Evolutionary conservation across 169 alveolate genomes (phyloP), one percentile per base, ranked within the genome.

Genomic region (Plasmodium yoelii): DNA sequence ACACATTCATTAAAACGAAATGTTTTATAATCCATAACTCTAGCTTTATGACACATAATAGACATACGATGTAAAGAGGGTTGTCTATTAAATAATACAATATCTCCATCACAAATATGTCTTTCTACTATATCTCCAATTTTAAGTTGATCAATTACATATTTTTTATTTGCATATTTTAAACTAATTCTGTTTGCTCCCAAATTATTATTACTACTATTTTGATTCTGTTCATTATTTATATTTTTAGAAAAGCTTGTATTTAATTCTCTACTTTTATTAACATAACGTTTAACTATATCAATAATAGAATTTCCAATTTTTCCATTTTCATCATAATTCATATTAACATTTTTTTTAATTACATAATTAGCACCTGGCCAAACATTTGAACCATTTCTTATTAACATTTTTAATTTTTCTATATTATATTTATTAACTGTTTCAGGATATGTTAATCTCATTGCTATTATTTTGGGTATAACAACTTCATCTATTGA

Each of bases 31-130:
- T 98, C 98, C 99, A 98, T 94, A 19, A 98, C 97, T 59, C 96
- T 95, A 12, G 97, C 99, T 82, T 96, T 92, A 92, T 98, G 99
- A 8, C 99, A 97, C 99, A 98, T 98, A 70, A 98, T 98, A 67
- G 99, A 97, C 86, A 98, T 94, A 69, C 99, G 95, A 88, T 99
- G 99, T 55, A 99, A 92, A 5, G 99, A 97, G 53, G 99, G 99
- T 92, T 98, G 99, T 59, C 99, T 96, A 87, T 99, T 99, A 95
- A 99, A 99, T 39, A 99, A 94, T 3, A 99, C 99, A 34, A 97
- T 93, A 92, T 99, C 99, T n/a, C 99, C 99, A 90, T 98, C 95
- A 72, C 94, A 89, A 87, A 99, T 92, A 93, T 99, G 99, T 67
- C 99, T 95, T 91, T 98, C 99, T 1, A 99, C 99, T 19, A 97